These are phyloP conservation scores for Cyclotella cryptica DNA, from an alignment of 108 stramenopile genomes.

Conservation along the genomic window DNA sequence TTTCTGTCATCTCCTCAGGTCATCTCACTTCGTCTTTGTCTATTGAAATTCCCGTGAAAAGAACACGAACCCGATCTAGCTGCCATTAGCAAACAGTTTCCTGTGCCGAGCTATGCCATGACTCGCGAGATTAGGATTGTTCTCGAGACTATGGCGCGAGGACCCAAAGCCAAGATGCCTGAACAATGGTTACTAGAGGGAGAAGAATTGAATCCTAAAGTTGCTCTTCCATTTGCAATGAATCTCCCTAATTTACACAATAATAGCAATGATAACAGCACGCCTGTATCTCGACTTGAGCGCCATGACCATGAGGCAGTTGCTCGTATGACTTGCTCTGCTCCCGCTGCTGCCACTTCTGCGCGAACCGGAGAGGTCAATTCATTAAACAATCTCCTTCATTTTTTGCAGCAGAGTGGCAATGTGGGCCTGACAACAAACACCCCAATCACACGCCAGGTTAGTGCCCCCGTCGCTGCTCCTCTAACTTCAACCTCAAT, in stretches of 20 bases:
- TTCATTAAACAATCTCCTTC: too few species aligned
- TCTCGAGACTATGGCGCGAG: not conserved
- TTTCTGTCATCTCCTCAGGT: not conserved
- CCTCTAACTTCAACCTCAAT: too few species aligned
- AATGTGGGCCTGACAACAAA: too few species aligned
- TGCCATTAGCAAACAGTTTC: not conserved
- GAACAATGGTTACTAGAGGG: not conserved
- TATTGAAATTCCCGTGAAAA: not conserved
- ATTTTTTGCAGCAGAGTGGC: too few species aligned
- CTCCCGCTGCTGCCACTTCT: not conserved
- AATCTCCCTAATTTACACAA: too few species aligned
- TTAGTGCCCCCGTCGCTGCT: too few species aligned
- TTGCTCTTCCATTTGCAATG: not conserved
- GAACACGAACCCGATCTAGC: not conserved
- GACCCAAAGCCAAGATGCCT: not conserved
- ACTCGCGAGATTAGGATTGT: not conserved
- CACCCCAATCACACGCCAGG: too few species aligned
- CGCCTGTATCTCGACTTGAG: not conserved
- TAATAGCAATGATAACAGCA: not conserved
- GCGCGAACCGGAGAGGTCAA: too few species aligned
- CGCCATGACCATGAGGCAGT: not conserved
- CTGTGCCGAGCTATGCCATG: not conserved
- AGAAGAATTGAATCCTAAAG: not conserved
- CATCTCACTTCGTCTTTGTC: not conserved
- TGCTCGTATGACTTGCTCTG: not conserved